phyloP scores from a whole-genome alignment of 805 yeast species.

The Hanseniaspora lindneri region DNA sequence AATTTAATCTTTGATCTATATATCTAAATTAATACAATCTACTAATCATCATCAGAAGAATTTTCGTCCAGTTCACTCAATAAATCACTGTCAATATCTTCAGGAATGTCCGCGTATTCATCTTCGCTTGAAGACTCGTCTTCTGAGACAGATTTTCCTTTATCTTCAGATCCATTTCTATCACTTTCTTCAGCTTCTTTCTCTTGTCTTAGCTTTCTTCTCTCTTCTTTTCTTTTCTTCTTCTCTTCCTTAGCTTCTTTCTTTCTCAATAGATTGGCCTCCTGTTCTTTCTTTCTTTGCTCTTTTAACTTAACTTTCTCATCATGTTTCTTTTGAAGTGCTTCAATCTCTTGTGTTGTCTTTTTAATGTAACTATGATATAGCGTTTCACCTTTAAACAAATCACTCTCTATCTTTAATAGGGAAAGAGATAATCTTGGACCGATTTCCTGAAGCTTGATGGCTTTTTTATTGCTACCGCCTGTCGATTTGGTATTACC shows the following conservation, averaged over 20 bases:
- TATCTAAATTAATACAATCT: too few species aligned
- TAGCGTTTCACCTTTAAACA: constrained; percentile 77
- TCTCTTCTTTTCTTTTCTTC: constrained; percentile 52
- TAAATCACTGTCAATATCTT: constrained; percentile 37
- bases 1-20: background rate
- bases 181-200: constrained; percentile 23
- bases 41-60: constrained; percentile 17
- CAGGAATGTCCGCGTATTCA: constrained; percentile 32
- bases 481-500: constrained; percentile 24
- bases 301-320: constrained; percentile 50
- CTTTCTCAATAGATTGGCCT: constrained; percentile 64
- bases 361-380: constrained; percentile 66
- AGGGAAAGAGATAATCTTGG: constrained; percentile 72
- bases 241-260: constrained; percentile 61
- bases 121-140: constrained; percentile 26
- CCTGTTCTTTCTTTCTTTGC: constrained; percentile 64
- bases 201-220: constrained; percentile 33
- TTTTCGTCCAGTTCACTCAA: constrained; percentile 35
- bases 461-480: constrained; percentile 56
- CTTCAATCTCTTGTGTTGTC: constrained; percentile 45
- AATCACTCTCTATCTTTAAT: constrained; percentile 82
- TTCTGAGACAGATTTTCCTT: constrained; percentile 18
- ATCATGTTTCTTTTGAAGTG: constrained; percentile 57
- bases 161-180: constrained; percentile 25
- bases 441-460: constrained; percentile 83